Base-by-base conservation (phyloP, 768 basidiomycete genomes). In the Podaxis sp. region DNA sequence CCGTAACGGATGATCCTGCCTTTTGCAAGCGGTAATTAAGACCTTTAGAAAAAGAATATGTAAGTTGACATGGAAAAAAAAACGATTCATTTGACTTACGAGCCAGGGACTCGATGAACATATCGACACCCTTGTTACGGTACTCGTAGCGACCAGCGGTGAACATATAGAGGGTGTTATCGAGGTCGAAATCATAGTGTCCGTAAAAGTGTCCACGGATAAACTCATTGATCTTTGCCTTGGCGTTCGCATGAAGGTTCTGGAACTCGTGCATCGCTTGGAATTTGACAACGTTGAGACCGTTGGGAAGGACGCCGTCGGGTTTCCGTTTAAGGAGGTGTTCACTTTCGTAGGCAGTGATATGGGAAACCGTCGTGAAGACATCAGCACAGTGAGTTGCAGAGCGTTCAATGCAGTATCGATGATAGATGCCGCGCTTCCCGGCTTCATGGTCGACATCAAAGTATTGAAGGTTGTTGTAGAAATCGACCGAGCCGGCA, bases 241-340 rank as follows among this genome's bases (percentile, higher is more conserved):
- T 99, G 58, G 91, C 83, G 1, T 87, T 89, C 0, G 94, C 87
- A 70, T 99, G 97, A 61, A 97, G 73, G 74, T 98, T 98, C 73
- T 95, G 94, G 79, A 98, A 98, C 74, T 99, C 97, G 82, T 98
- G 97, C 89, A 98, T 98, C 11, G 97, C 96, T 68, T 94, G 92
- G 78, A 98, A 99, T 76, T 99, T 99, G 83, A 94, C 89, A 63
- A 99, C 97, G 67, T 98, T 99, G 64, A 99, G 83, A 37, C 97
- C 97, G 71, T 99, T 99, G 1, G 97, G 97, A 0, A 98, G 81
- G 25, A 99, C 93, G 25, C 97, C 97, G 68, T 99, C 96, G 29
- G 90, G 97, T 76, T 98, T 99, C 66, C 97, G 85, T 78, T 99
- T 99, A 66, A 99, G 82, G 29, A 99, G 78, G 73, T 98, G 95